These are phyloP conservation scores for Chaetomium cochliodes DNA, from an alignment of 495 filamentous ascomycete genomes.

Conservation along the genomic window DNA sequence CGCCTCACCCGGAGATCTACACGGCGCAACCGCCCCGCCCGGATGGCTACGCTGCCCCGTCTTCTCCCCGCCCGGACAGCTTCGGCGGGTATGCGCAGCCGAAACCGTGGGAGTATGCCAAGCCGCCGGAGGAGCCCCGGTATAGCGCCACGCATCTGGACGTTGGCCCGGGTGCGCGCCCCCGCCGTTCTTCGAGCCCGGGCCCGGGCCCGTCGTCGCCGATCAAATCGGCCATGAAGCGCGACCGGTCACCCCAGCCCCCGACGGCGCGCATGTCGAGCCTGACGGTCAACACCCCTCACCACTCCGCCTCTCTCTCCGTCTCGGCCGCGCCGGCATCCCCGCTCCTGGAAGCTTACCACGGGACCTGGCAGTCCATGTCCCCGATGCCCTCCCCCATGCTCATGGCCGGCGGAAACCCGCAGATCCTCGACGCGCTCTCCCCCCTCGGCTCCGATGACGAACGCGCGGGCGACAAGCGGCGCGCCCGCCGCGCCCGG, in stretches of 20 bases:
- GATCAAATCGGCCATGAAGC: slow-evolving; percentile 39
- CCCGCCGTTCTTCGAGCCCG: slow-evolving; percentile 34
- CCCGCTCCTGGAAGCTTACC: slow-evolving; percentile 88
- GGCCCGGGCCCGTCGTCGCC: slow-evolving; percentile 25
- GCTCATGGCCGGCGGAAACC: slow-evolving; percentile 43
- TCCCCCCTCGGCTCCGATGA: slow-evolving; percentile 48
- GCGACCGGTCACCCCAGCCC: slow-evolving; percentile 48
- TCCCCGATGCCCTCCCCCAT: slow-evolving; percentile 89
- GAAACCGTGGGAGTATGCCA: slow-evolving; percentile 51
- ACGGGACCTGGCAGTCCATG: slow-evolving; percentile 90
- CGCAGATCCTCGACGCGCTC: slow-evolving; percentile 39
- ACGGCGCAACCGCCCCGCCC: slow-evolving; percentile 34
- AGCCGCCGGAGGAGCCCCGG: slow-evolving; percentile 49
- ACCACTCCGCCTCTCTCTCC: slow-evolving; percentile 40
- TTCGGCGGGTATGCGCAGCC: slow-evolving; percentile 48
- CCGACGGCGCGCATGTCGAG: slow-evolving; percentile 51
- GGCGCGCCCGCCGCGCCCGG: slow-evolving; percentile 54
- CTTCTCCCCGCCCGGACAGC: no score
- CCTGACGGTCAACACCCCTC: slow-evolving; percentile 45
- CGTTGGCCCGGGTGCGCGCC: slow-evolving; percentile 24
- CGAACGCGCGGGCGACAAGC: slow-evolving; percentile 39
- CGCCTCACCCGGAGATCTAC: slow-evolving; percentile 33
- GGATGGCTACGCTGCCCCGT: slow-evolving; percentile 29
- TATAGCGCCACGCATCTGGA: slow-evolving; percentile 34
- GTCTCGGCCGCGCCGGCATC: slow-evolving; percentile 66